Evolutionary conservation across 2,329 filamentous ascomycete genomes (phyloP), one percentile per base, ranked within the genome.

Genomic region (Trichothecium sympodiale): DNA sequence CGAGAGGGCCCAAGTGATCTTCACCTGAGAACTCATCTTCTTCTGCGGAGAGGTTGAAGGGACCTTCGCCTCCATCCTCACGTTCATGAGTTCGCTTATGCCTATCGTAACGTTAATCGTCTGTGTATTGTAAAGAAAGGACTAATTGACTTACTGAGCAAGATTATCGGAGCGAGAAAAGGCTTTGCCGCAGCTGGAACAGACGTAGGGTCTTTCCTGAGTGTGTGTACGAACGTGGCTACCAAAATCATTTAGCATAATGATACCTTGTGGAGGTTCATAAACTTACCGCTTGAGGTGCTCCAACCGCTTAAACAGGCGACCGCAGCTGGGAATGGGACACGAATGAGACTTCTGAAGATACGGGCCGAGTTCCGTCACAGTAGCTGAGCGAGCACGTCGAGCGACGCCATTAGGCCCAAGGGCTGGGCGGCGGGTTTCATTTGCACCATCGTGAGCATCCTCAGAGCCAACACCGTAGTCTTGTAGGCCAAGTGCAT

Each of bases 181-280:
- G 46, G 89, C 89, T 71, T 96, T 96, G 73, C 84, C 94, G 77
- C 91, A 98, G 61, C 94, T 81, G 49, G 84, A 83, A 75, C 91
- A 98, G 56, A 93, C 81, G 64, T 98, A 98, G 50, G 91, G 91
- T 65, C 89, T 85, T 71, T 98, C 91, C 71, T 98, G 91, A 38
- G 91, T 98, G 71, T 98, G 91, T 54, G 91, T 98, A 65, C 91
- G 84, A 61, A 98, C 91, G 67, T 98, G 91, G 73, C 88, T 94
- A 74, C 58, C n/a, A 67, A 57, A 54, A 47, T 56, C 55, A 51
- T 55, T 48, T 49, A 39, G 31, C 39, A 38, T 42, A 14, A 34
- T n/a, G 12, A 17, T 25, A 8, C 10, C 39, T 44, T 46, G 31
- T 4, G 13, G 20, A 8, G 20, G 31, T 34, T 29, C 9, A 31